Evolutionary conservation across 345 rosid species (phyloP).

Genomic region (Lumnitzera racemosa): DNA sequence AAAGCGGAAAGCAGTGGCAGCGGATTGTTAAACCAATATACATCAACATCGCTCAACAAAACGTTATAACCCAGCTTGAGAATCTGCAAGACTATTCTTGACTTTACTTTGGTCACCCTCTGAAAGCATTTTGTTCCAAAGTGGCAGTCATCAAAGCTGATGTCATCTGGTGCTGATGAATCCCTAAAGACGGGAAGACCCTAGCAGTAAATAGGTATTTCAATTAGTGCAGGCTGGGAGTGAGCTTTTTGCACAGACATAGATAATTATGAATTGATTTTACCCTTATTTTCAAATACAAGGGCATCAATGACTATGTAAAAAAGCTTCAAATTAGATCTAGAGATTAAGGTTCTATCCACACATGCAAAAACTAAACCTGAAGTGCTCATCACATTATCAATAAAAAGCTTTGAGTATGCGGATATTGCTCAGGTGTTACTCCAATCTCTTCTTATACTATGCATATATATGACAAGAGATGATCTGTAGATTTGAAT

Average conservation of each 20-base stretch:
- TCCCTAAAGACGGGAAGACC: constrained; percentile 83
- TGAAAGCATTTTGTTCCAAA: constrained; percentile 92
- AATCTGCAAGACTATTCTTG: constrained; percentile 73
- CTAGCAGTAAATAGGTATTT: constrained; percentile 24
- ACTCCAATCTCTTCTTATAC: too few species aligned
- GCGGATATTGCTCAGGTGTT: too few species aligned
- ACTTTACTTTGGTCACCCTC: constrained; percentile 86
- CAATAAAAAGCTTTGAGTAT: too few species aligned
- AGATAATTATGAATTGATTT: too few species aligned
- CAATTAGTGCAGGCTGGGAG: constrained; percentile 1
- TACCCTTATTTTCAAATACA: too few species aligned
- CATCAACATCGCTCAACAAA: constrained; percentile 82
- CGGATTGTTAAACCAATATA: constrained; percentile 82
- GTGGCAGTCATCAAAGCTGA: constrained; percentile 87
- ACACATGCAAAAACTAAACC: too few species aligned
- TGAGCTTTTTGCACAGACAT: not conserved
- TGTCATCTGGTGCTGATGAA: constrained; percentile 61
- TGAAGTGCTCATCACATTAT: too few species aligned
- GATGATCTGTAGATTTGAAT: too few species aligned
- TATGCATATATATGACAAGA: too few species aligned
- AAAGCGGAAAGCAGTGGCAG: constrained; percentile 58
- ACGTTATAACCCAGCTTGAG: constrained; percentile 85
- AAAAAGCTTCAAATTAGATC: too few species aligned
- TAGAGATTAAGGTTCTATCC: too few species aligned
- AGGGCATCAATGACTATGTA: too few species aligned